Evolutionary conservation across 2,329 filamentous ascomycete species (phyloP).

Genomic region (Pseudocercospora pini-densiflorae): DNA sequence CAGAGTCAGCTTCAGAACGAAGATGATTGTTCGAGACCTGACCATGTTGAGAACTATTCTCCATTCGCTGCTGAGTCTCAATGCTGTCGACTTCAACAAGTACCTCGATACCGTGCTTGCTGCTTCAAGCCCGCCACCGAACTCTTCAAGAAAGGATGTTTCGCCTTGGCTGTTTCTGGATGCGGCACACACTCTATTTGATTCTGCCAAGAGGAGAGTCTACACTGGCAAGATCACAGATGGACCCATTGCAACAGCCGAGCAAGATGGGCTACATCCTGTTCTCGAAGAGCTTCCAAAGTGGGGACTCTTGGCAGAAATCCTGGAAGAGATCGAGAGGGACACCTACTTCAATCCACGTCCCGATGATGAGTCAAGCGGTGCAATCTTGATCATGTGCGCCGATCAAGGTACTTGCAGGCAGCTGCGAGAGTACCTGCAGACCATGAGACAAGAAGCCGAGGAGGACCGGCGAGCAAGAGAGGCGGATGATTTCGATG

Average conservation of each 20-base stretch:
- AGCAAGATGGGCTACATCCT: constrained; percentile 70
- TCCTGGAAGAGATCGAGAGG: constrained; percentile 89
- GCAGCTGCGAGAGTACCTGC: constrained; percentile 87
- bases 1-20: constrained; percentile 90
- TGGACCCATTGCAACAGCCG: constrained; percentile 55
- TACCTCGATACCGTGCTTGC: constrained; percentile 94
- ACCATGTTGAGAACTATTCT: constrained; percentile 82
- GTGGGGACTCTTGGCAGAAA: constrained; percentile 86
- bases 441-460: constrained; percentile 72
- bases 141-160: constrained; percentile 84
- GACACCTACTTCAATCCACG: constrained; percentile 84
- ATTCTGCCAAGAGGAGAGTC: constrained; percentile 83
- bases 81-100: constrained; percentile 88
- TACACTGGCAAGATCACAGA: constrained; percentile 75
- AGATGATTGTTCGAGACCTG: constrained; percentile 90
- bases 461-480: constrained; percentile 46
- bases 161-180: constrained; percentile 97
- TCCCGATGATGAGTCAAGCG: constrained; percentile 80
- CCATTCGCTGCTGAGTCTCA: constrained; percentile 79
- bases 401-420: constrained; percentile 82
- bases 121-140: constrained; percentile 84
- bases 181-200: constrained; percentile 91
- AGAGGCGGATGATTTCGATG: constrained; percentile 56
- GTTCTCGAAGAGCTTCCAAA: constrained; percentile 95
- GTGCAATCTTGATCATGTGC: constrained; percentile 96